Evolutionary conservation across 768 basidiomycete species (phyloP).

Genomic region (Jaapia argillacea): DNA sequence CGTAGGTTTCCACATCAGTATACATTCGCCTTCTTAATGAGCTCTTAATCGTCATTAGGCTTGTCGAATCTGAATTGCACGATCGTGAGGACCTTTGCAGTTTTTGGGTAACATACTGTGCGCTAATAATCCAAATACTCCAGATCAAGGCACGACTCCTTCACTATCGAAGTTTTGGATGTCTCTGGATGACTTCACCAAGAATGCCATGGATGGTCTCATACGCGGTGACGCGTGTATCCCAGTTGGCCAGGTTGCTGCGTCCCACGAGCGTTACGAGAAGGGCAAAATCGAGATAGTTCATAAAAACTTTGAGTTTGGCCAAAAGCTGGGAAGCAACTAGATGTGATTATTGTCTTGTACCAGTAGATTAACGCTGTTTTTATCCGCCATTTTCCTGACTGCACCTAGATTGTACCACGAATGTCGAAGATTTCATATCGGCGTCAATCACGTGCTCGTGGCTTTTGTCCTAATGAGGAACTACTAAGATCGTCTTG

Average conservation of each 20-base stretch:
- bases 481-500: too few species aligned
- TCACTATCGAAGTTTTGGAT: slow-evolving; percentile 43
- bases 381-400: too few species aligned
- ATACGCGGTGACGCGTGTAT: slow-evolving; percentile 22
- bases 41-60: slow-evolving; percentile 19
- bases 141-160: slow-evolving; percentile 43
- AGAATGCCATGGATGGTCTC: slow-evolving; percentile 27
- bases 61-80: slow-evolving; percentile 55
- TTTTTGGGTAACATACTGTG: neutral
- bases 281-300: slow-evolving; percentile 17
- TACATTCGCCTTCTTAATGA: neutral
- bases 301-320: neutral
- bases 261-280: slow-evolving; percentile 16
- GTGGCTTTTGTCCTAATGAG: too few species aligned
- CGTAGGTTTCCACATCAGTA: slow-evolving; percentile 27
- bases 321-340: neutral
- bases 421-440: too few species aligned
- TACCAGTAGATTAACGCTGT: too few species aligned
- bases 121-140: neutral
- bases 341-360: too few species aligned
- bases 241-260: slow-evolving; percentile 12
- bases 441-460: too few species aligned
- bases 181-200: slow-evolving; percentile 37
- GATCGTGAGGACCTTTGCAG: slow-evolving; percentile 31
- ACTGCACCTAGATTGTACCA: too few species aligned